Evolutionary conservation across 345 rosid genomes (phyloP), one percentile per base, ranked within the genome.

Genomic region (Eucalyptus cloeziana): DNA sequence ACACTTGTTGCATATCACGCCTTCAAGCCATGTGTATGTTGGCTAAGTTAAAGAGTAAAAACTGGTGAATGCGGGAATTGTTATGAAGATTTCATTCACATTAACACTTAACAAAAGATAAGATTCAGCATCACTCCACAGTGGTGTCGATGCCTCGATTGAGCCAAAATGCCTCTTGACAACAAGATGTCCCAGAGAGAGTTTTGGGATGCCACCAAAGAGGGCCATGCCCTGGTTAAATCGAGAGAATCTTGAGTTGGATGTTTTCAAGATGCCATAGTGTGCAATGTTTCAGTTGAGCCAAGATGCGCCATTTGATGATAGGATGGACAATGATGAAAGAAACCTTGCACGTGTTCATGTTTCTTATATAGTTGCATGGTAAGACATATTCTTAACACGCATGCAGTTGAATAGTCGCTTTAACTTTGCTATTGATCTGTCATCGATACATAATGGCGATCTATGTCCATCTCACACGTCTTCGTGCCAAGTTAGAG

Each of bases 91-190:
- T 64, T 64, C 37, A n/a, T 64, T 64, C 2, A 10, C 33, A 64
- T 64, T 4, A 64, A 64, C 37, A 64, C 22, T 67, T 31, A 67
- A 31, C 33, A 15, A 67, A 67, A 31, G 40, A 67, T 31, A 67
- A 67, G 79, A 67, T 67, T 6, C 5, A 0, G 5, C 3, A 0
- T 67, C 11, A 67, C 79, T 67, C 16, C 11, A 31, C 8, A 6
- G 11, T 67, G 10, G 21, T 2, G 12, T 15, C 6, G 0, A 2
- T 67, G 40, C 40, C 21, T 5, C 4, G 2, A 17, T 67, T 67
- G 21, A 67, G 40, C 79, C 10, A 33, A 15, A 33, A 67, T 67
- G 2, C 79, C 79, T 67, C 21, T 31, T 31, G 79, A 31, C 19
- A 7, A n/a, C 2, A 1, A 64, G 22, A 67, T 31, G 40, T 17